These are phyloP conservation scores for Parascedosporium putredinis DNA, from an alignment of 2,329 filamentous ascomycete genomes.

Conservation along the genomic window DNA sequence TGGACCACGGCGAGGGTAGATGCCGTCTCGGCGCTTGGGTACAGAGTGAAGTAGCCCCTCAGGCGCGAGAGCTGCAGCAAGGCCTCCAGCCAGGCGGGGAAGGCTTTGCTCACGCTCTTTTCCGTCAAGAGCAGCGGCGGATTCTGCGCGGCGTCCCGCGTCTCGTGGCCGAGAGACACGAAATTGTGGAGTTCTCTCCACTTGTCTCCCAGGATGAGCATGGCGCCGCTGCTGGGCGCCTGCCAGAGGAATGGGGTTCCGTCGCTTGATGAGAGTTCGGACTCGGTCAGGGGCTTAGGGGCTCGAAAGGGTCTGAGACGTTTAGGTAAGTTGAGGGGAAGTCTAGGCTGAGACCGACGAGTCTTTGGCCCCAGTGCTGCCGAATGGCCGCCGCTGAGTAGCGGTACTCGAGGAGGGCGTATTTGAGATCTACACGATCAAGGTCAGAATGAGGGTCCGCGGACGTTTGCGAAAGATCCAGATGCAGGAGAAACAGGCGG, in stretches of 20 bases:
- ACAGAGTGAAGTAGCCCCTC: slow-evolving; percentile 69
- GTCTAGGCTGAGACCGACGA: slow-evolving; percentile 74
- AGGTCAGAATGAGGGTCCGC: too few species aligned
- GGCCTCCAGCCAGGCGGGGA: slow-evolving; percentile 71
- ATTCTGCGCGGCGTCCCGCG: slow-evolving; percentile 15
- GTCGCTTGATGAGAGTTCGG: slow-evolving; percentile 24
- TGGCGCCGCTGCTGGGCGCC: slow-evolving; percentile 70
- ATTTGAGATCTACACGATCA: slow-evolving; percentile 53
- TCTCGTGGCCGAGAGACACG: slow-evolving; percentile 44
- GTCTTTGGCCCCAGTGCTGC: slow-evolving; percentile 35
- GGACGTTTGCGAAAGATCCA: too few species aligned
- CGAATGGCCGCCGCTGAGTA: slow-evolving; percentile 47
- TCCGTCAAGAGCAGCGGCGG: slow-evolving; percentile 28
- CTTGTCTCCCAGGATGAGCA: slow-evolving; percentile 71
- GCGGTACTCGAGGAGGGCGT: slow-evolving; percentile 63
- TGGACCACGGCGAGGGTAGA: slow-evolving; percentile 61
- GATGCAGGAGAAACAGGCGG: too few species aligned
- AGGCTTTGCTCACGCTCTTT: slow-evolving; percentile 51
- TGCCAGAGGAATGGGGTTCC: slow-evolving; percentile 69
- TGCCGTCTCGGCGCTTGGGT: slow-evolving; percentile 52
- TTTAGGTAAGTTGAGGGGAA: slow-evolving; percentile 56
- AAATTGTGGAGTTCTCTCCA: slow-evolving; percentile 83
- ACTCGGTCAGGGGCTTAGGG: slow-evolving; percentile 21
- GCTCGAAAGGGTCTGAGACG: slow-evolving; percentile 43
- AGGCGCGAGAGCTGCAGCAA: slow-evolving; percentile 65